These are phyloP conservation scores for Phytophthora pini DNA, from an alignment of 352 stramenopile species.

Conservation along the genomic window DNA sequence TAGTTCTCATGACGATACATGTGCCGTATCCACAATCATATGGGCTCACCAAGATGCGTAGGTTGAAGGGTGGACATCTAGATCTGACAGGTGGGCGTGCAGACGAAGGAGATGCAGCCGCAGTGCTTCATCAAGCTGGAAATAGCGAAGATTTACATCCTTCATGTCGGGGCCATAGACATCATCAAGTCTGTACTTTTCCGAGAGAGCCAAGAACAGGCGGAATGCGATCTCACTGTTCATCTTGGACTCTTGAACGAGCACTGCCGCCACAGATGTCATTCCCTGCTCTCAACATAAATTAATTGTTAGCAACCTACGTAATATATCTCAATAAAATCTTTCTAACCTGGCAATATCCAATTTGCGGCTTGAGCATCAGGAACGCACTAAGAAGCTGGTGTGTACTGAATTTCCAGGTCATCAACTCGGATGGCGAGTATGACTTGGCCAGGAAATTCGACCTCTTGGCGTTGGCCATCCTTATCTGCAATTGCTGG, in stretches of 20 bases:
- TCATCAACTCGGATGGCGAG: conserved; percentile 39
- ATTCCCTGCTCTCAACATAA: conserved; percentile 38
- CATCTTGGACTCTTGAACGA: conserved; percentile 55
- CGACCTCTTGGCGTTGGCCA: conserved; percentile 25
- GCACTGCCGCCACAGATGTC: conserved; percentile 49
- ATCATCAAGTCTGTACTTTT: conserved; percentile 58
- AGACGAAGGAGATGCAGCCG: conserved; percentile 45
- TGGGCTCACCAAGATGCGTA: conserved; percentile 53
- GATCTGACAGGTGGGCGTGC: conserved; percentile 53
- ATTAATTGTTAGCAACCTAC: background rate
- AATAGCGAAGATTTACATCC: conserved; percentile 61
- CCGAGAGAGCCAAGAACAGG: conserved; percentile 55
- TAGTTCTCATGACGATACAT: background rate
- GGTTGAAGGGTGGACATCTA: conserved; percentile 51
- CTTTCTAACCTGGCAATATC: conserved; percentile 53
- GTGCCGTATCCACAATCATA: background rate
- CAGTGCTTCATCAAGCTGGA: conserved; percentile 54
- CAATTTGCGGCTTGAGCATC: conserved; percentile 58
- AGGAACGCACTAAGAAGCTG: conserved; percentile 51
- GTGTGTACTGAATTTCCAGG: conserved; percentile 48
- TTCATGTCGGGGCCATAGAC: conserved; percentile 59
- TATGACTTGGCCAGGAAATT: conserved; percentile 36
- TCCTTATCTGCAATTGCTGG: conserved; percentile 40
- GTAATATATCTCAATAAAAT: too few species aligned
- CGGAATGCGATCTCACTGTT: conserved; percentile 57